phyloP scores from a whole-genome alignment of 108 stramenopile genomes.

The Aurantiochytrium sp. region DNA sequence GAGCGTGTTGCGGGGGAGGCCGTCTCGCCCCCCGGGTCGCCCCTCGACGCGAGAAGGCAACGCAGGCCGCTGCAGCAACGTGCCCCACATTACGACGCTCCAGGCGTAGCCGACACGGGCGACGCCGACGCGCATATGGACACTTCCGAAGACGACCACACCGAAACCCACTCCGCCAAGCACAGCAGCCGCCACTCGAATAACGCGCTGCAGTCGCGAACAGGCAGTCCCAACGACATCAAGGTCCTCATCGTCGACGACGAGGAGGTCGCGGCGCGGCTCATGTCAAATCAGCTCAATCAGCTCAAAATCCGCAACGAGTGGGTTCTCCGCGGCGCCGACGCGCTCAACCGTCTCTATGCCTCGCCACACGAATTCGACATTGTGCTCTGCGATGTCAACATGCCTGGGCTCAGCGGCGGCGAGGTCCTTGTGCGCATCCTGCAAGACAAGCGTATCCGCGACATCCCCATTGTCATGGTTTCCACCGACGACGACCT shows the following conservation, averaged over 20 bases:
- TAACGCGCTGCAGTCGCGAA: neutral
- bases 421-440: neutral
- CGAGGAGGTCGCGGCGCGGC: neutral
- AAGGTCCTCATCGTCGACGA: conserved; percentile 11
- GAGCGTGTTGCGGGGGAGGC: neutral
- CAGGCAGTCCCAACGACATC: neutral
- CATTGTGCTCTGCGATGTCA: conserved; percentile 3
- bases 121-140: neutral
- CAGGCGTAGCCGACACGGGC: neutral
- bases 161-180: neutral
- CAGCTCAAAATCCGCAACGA: conserved; percentile 12
- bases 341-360: neutral
- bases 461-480: conserved; percentile 8
- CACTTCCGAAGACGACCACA: neutral
- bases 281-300: neutral
- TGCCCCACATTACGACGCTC: too few species aligned
- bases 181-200: neutral
- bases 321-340: neutral
- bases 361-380: neutral
- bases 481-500: neutral
- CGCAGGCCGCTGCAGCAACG: too few species aligned
- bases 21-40: too few species aligned
- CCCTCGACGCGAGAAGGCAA: too few species aligned
- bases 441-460: neutral
- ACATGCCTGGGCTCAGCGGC: conserved; percentile 8